Evolutionary conservation across 805 yeast genomes (phyloP).

Genomic region (Barnettozyma sp.): DNA sequence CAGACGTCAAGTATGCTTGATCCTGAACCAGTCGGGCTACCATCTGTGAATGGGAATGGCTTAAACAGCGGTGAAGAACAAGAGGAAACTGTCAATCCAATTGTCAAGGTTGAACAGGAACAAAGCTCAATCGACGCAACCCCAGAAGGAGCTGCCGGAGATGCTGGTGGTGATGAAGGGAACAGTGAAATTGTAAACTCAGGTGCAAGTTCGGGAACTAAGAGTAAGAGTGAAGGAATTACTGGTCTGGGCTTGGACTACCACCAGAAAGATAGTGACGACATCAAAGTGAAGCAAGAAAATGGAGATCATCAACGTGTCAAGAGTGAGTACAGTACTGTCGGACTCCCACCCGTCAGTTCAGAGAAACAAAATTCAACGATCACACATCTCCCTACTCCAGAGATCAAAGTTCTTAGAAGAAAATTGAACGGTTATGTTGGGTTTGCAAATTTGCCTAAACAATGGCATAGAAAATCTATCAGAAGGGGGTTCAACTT

Average conservation of each 20-base stretch:
- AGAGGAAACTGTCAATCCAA: not conserved
- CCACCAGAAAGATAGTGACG: slow-evolving; percentile 3
- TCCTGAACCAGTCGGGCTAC: slow-evolving; percentile 10
- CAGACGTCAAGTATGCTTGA: slow-evolving; percentile 11
- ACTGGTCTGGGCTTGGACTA: slow-evolving; percentile 10
- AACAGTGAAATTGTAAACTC: too few species aligned
- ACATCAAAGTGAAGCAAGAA: slow-evolving; percentile 3
- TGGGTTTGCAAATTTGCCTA: slow-evolving; percentile 95
- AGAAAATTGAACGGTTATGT: slow-evolving; percentile 88
- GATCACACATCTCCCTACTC: slow-evolving; percentile 26
- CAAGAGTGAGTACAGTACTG: slow-evolving; percentile 5
- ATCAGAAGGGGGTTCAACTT: slow-evolving; percentile 83
- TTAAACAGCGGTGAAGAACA: too few species aligned
- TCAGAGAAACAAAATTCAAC: too few species aligned
- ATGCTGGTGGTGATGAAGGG: not conserved
- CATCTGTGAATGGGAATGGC: too few species aligned
- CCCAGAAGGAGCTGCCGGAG: not conserved
- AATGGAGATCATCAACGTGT: not conserved
- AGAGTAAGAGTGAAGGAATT: not conserved
- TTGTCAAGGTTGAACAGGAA: not conserved
- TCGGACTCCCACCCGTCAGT: too few species aligned
- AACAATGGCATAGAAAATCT: slow-evolving; percentile 96
- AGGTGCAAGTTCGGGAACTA: too few species aligned
- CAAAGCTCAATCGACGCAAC: not conserved
- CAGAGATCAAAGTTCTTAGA: slow-evolving; percentile 54